Evolutionary conservation across 2,329 filamentous ascomycete species (phyloP).

Genomic region (Coniella vitis): DNA sequence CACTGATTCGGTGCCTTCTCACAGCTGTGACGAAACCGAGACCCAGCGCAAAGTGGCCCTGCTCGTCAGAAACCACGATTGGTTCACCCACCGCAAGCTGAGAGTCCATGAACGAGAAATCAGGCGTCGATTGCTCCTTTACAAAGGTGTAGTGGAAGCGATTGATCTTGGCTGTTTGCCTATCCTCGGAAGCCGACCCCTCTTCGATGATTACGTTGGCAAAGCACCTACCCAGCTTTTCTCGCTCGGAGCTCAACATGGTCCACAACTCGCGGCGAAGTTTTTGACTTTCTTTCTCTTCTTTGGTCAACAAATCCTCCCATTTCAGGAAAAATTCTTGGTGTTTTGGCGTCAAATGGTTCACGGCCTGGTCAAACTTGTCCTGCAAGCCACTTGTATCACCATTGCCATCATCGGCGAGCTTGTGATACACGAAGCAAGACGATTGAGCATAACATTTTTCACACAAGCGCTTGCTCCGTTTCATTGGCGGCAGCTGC

Average conservation of each 20-base stretch:
- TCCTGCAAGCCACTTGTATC: slow-evolving; percentile 75
- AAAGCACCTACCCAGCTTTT: slow-evolving; percentile 85
- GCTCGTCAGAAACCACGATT: slow-evolving; percentile 91
- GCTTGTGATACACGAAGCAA: slow-evolving; percentile 90
- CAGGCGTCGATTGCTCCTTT: slow-evolving; percentile 54
- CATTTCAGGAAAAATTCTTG: slow-evolving; percentile 87
- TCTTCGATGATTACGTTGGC: slow-evolving; percentile 78
- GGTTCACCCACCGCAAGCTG: slow-evolving; percentile 84
- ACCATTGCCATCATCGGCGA: slow-evolving; percentile 76
- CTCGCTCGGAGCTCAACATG: slow-evolving; percentile 82
- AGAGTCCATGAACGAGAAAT: slow-evolving; percentile 85
- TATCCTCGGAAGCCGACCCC: slow-evolving; percentile 64
- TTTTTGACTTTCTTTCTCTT: slow-evolving; percentile 85
- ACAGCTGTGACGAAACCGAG: slow-evolving; percentile 84
- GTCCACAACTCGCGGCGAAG: slow-evolving; percentile 91
- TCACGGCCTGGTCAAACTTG: slow-evolving; percentile 75
- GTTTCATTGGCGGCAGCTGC: slow-evolving; percentile 79
- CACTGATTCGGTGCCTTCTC: slow-evolving; percentile 67
- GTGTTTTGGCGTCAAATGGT: slow-evolving; percentile 67
- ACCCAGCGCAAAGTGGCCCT: slow-evolving; percentile 89
- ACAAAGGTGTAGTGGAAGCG: slow-evolving; percentile 80
- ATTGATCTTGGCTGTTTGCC: slow-evolving; percentile 75
- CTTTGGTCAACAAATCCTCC: slow-evolving; percentile 87
- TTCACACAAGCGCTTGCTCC: slow-evolving; percentile 72
- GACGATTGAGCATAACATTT: slow-evolving; percentile 85